phyloP scores from a whole-genome alignment of 352 stramenopile genomes.

The Globisporangium recalcitrans region DNA sequence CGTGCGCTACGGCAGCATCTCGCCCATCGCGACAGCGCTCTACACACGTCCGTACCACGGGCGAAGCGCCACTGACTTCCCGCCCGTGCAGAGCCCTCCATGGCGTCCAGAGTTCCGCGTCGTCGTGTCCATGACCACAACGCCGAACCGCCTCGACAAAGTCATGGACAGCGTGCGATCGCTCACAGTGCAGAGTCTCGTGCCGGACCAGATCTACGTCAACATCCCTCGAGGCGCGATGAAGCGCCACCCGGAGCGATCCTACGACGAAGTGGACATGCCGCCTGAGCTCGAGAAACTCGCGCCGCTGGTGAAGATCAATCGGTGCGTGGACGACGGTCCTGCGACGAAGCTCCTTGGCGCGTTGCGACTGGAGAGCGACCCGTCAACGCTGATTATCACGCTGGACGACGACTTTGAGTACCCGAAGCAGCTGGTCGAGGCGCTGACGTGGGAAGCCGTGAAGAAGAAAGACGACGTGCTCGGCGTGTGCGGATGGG shows the following conservation, averaged over 20 bases:
- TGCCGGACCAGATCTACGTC: slow-evolving; percentile 74
- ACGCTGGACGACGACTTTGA: slow-evolving; percentile 83
- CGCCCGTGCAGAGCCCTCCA: slow-evolving; percentile 18
- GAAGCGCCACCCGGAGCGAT: slow-evolving; percentile 70
- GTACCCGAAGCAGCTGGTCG: slow-evolving; percentile 58
- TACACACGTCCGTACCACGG: slow-evolving; percentile 64
- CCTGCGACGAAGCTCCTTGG: slow-evolving; percentile 72
- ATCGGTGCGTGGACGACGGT: slow-evolving; percentile 77
- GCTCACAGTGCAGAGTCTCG: slow-evolving; percentile 47
- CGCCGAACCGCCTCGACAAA: slow-evolving; percentile 61
- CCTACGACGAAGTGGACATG: slow-evolving; percentile 67
- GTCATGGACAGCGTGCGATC: slow-evolving; percentile 74
- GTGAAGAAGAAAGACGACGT: slow-evolving; percentile 48
- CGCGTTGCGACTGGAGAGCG: slow-evolving; percentile 51
- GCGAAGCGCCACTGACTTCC: slow-evolving; percentile 34
- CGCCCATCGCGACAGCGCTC: slow-evolving; percentile 47
- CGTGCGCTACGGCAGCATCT: slow-evolving; percentile 75
- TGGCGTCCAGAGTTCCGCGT: slow-evolving; percentile 74
- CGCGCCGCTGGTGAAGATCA: slow-evolving; percentile 49
- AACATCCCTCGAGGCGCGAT: slow-evolving; percentile 67
- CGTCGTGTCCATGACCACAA: slow-evolving; percentile 80
- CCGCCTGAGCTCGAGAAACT: slow-evolving; percentile 39
- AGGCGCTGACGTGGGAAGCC: slow-evolving; percentile 66
- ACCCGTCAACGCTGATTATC: slow-evolving; percentile 65
- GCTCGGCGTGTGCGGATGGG: slow-evolving; percentile 75